Evolutionary conservation across 495 filamentous ascomycete species (phyloP).

Genomic region (Peziza echinospora): DNA sequence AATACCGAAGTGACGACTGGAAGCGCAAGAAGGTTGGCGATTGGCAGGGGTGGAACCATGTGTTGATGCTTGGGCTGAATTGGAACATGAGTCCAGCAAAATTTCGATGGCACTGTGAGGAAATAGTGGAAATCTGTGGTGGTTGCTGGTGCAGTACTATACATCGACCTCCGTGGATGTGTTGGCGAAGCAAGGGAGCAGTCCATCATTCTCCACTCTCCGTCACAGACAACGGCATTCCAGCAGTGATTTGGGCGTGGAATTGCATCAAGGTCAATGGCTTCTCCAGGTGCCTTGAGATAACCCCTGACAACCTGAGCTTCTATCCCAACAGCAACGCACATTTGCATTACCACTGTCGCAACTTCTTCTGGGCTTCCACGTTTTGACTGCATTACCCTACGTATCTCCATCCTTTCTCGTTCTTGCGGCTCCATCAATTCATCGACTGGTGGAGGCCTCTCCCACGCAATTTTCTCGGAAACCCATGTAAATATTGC

Average conservation of each 20-base stretch:
- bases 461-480: conserved; percentile 88
- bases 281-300: conserved; percentile 73
- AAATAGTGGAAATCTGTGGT: conserved; percentile 80
- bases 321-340: conserved; percentile 65
- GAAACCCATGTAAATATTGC: conserved; percentile 95
- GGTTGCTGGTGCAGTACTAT: conserved; percentile 46
- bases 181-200: conserved; percentile 80
- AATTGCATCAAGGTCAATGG: conserved; percentile 50
- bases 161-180: conserved; percentile 53
- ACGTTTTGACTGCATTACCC: conserved; percentile 63
- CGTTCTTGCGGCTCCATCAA: conserved; percentile 75
- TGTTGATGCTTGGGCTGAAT: conserved; percentile 72
- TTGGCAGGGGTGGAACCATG: conserved; percentile 66
- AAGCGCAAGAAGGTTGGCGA: conserved; percentile 62
- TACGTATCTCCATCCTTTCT: conserved; percentile 48
- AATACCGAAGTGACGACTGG: conserved; percentile 69
- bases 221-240: conserved; percentile 86
- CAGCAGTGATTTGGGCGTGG: conserved; percentile 89
- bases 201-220: conserved; percentile 93
- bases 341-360: conserved; percentile 80
- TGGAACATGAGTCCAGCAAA: conserved; percentile 90
- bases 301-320: conserved; percentile 69
- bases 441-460: conserved; percentile 13
- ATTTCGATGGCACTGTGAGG: conserved; percentile 59
- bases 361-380: conserved; percentile 85